These are phyloP conservation scores for Eutypa lata DNA, from an alignment of 2,329 filamentous ascomycete species.

Conservation along the genomic window DNA sequence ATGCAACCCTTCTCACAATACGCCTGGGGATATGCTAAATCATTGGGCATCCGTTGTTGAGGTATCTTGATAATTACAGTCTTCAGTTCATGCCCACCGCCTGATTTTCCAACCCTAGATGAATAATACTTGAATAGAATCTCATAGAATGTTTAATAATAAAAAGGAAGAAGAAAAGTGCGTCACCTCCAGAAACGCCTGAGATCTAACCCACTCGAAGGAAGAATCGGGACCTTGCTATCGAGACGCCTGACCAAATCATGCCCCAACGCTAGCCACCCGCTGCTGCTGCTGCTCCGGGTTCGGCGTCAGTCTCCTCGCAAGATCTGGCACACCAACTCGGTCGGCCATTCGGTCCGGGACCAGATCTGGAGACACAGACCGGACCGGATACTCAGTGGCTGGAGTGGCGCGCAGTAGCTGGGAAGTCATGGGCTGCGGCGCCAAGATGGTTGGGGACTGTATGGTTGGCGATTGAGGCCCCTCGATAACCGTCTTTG, in stretches of 20 bases:
- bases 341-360: conserved; percentile 61
- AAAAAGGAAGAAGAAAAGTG: too few species aligned
- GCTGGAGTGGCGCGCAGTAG: conserved; percentile 54
- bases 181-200: background rate
- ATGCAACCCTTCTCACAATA: background rate
- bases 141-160: too few species aligned
- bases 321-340: conserved; percentile 45
- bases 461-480: conserved; percentile 32
- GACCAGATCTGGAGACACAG: conserved; percentile 57
- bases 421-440: conserved; percentile 54
- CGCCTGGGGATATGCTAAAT: background rate
- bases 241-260: too few species aligned
- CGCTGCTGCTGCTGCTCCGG: conserved; percentile 28
- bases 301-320: conserved; percentile 28
- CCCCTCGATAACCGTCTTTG: conserved; percentile 39
- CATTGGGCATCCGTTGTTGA: background rate
- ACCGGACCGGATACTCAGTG: conserved; percentile 52
- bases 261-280: conserved; percentile 28
- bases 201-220: background rate
- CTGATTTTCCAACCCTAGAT: too few species aligned
- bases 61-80: too few species aligned
- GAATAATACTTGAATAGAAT: too few species aligned
- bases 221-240: background rate
- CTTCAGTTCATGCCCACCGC: too few species aligned
- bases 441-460: conserved; percentile 46